phyloP scores from a whole-genome alignment of 306 rosid species.

The Inga leiocalycina region DNA sequence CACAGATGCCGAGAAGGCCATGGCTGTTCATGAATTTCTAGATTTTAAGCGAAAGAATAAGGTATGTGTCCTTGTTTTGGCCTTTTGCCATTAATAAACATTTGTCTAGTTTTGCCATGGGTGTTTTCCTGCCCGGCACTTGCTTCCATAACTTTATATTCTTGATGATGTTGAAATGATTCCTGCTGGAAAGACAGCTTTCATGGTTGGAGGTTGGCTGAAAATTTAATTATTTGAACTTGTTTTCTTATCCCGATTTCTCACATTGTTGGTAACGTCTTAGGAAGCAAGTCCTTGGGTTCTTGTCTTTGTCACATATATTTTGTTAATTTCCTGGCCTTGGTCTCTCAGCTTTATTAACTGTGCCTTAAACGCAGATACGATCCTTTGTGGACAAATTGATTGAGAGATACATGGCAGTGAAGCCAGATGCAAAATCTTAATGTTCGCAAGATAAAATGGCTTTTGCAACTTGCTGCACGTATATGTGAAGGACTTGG shows the following conservation, averaged over 20 bases:
- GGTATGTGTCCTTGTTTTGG: slow-evolving; percentile 47
- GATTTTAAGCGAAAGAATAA: slow-evolving; percentile 94
- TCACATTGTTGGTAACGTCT: slow-evolving; percentile 1
- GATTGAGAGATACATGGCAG: slow-evolving; percentile 92
- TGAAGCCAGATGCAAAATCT: slow-evolving; percentile 58
- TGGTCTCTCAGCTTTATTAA: slow-evolving; percentile 37
- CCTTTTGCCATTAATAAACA: slow-evolving; percentile 8
- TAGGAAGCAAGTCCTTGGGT: background rate
- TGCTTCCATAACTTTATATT: slow-evolving; percentile 25
- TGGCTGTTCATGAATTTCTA: slow-evolving; percentile 89
- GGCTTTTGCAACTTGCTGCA: slow-evolving; percentile 23
- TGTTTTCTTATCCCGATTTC: background rate
- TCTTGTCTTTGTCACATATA: background rate
- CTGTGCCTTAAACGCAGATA: slow-evolving; percentile 69
- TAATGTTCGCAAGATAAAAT: slow-evolving; percentile 42
- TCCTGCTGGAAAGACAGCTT: slow-evolving; percentile 27
- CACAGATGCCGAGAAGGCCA: slow-evolving; percentile 92
- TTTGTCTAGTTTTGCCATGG: slow-evolving; percentile 9
- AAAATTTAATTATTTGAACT: background rate
- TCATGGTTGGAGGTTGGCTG: slow-evolving; percentile 7
- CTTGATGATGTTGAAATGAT: slow-evolving; percentile 16
- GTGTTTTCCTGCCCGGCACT: slow-evolving; percentile 8
- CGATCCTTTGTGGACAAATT: slow-evolving; percentile 96
- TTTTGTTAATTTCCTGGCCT: background rate
- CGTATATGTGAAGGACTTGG: slow-evolving; percentile 27